These are phyloP conservation scores for Marchantia polymorpha DNA, from an alignment of 225 moss, liverwort and hornwort species.

Conservation along the genomic window DNA sequence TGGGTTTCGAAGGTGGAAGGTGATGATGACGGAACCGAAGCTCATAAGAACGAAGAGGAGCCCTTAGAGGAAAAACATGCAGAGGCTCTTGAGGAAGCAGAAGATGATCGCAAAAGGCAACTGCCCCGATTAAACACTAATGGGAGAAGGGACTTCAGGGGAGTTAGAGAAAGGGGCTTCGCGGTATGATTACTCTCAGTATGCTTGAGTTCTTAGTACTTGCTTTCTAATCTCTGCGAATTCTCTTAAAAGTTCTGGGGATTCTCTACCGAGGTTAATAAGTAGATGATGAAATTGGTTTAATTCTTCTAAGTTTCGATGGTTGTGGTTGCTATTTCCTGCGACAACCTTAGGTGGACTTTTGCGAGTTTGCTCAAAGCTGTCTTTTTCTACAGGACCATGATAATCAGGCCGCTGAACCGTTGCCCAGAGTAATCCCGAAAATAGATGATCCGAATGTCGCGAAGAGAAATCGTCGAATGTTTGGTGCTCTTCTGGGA, in stretches of 20 bases:
- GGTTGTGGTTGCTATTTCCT: background rate
- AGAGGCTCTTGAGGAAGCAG: constrained; percentile 60
- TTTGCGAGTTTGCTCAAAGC: background rate
- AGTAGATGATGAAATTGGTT: background rate
- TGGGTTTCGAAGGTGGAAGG: constrained; percentile 60
- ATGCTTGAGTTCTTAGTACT: background rate
- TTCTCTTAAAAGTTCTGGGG: background rate
- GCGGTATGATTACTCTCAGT: constrained; percentile 28
- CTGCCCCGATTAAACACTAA: constrained; percentile 64
- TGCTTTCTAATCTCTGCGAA: background rate
- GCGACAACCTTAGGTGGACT: background rate
- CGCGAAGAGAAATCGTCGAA: constrained; percentile 88
- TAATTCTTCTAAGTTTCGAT: background rate
- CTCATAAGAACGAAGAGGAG: constrained; percentile 54
- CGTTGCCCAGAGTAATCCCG: constrained; percentile 81
- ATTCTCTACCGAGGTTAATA: background rate
- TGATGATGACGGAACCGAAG: constrained; percentile 54
- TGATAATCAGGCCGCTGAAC: constrained; percentile 73
- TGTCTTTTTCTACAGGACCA: constrained; percentile 49
- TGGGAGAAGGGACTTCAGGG: constrained; percentile 44
- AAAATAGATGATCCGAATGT: constrained; percentile 88
- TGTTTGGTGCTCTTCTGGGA: constrained; percentile 97
- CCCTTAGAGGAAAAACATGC: constrained; percentile 59
- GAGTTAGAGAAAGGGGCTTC: constrained; percentile 33
- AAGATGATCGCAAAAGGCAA: constrained; percentile 66